Base-by-base conservation (phyloP, 352 stramenopile species). In the Globisporangium spiculum region DNA sequence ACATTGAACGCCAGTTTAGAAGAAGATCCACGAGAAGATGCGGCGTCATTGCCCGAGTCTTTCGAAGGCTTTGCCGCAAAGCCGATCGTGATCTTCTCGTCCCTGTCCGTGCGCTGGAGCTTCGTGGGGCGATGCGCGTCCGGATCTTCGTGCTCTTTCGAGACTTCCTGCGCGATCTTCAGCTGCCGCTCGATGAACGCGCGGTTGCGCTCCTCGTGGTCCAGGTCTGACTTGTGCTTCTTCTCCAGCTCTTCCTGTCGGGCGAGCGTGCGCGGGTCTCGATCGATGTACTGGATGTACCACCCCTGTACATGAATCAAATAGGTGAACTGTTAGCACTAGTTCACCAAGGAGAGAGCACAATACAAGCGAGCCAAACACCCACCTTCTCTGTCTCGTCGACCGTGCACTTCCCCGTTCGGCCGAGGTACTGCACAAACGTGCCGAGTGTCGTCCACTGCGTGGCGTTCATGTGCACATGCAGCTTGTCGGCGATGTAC, bases 391-490 rank as follows among this genome's bases (percentile, higher is more conserved):
- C 97, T 14, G 97, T 99, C 78, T 99, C 97, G 72, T 99, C 97
- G 34, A 99, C 97, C 1, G 98, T 76, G 70, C 90, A 98, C 69
- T 99, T 98, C 65, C 97, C 97, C 32, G 85, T 98, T 70, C 98
- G 98, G 2, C 97, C 98, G 30, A 99, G 86, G 78, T 99, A 99
- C 84, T 99, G 96, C 16, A 99, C 93, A 81, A 99, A 99, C 50
- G 91, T 86, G 5, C 90, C 93, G 54, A 99, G 85, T 22, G 97
- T 98, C 27, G 88, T 90, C 97, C 97, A 99, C 68, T 98, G 93
- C 20, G 98, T 99, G 0, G 97, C 89, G 80, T 99, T 99, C 98
- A 99, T 99, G 77, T 99, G 98, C 56, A 99, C 84, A 76, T 99
- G 98, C 65, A 98, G 69, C 79, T 99, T 99, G 85, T 99, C 97